Evolutionary conservation across 2,329 filamentous ascomycete species (phyloP), one percentile per base, ranked within the genome.

Genomic region (Tympanopsis confertula): DNA sequence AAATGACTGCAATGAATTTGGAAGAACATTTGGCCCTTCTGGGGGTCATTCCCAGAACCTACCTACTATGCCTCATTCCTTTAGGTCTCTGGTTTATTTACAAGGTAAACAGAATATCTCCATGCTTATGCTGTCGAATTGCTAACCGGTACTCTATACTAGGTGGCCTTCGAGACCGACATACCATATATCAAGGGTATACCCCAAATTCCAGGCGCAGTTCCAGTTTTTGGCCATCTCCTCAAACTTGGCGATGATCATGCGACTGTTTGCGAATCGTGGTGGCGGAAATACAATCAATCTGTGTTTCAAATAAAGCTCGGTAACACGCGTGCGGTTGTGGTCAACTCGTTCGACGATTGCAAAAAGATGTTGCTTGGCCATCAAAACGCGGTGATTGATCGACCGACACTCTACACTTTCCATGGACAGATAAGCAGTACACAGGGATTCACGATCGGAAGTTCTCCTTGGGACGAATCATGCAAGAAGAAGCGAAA

Each of bases 401-500:
- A 68, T 43, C 55, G 65, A 1, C 66, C 66, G 0, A 70, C 57
- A 20, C 53, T 71, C 2, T 70, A 68, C 44, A 71, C 68, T 0
- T 72, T 72, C 48, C 69, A 72, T 42, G 66, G 65, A 3, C 54
- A 71, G 36, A 69, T 72, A 13, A 65, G 59, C 45, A 59, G 53
- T 12, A 68, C 65, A 0, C 66, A 72, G 44, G 69, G 68, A 1
- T 72, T 71, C 50, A 72, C 68, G 0, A 71, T 72, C 37, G 68
- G 68, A n/a, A 63, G 59, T 4, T 64, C 58, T 2, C 68, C 68
- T 1, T 71, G 68, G 68, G 66, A 71, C 38, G 62, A 68, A 17
- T 67, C 61, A 24, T 71, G 66, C 49, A 65, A 63, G 45, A 70
- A 67, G 44, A 69, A 69, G 46, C 57, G 68, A 1, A 71, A 69